Percentiles rank a stretch among this genome's conserved stretches.
Evolutionary conservation across 805 yeast species (phyloP).

Genomic region (Candida schatavii): DNA sequence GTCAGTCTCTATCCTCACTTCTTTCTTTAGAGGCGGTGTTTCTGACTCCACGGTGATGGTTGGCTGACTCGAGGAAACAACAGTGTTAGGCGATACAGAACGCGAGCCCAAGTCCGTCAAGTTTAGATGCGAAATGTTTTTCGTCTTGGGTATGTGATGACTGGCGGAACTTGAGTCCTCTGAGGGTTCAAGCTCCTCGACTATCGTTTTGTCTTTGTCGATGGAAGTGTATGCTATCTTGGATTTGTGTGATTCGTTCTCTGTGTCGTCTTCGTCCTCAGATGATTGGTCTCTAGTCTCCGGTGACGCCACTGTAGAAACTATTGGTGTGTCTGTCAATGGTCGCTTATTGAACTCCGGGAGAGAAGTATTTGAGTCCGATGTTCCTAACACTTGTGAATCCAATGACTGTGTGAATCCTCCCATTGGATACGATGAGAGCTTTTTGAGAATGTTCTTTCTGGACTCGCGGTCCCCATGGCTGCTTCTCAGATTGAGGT

Average conservation of each 20-base stretch:
- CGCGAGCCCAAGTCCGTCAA: conserved; percentile 29
- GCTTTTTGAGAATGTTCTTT: conserved; percentile 12
- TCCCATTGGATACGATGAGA: conserved; percentile 16
- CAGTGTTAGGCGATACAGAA: conserved; percentile 20
- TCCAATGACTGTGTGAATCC: conserved; percentile 13
- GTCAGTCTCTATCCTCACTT: no score
- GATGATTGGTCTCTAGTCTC: conserved; percentile 26
- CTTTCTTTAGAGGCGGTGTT: neutral
- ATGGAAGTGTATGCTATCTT: neutral
- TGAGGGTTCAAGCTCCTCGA: conserved; percentile 13
- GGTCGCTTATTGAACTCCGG: conserved; percentile 73
- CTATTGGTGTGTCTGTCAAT: conserved; percentile 69
- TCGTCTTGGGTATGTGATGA: conserved; percentile 21
- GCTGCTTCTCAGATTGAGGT: neutral
- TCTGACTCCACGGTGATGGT: neutral
- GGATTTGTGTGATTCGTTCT: conserved; percentile 7
- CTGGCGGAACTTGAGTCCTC: conserved; percentile 7
- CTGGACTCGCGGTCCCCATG: neutral
- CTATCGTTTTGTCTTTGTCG: conserved; percentile 18
- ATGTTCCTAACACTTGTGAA: conserved; percentile 10
- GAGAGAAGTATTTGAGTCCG: conserved; percentile 17
- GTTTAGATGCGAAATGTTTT: conserved; percentile 40
- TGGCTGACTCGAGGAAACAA: conserved; percentile 1
- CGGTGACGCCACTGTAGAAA: conserved; percentile 58
- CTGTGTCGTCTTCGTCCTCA: conserved; percentile 11